These are phyloP conservation scores for Psophocarpus tetragonolobus DNA, from an alignment of 306 rosid species.

Conservation along the genomic window DNA sequence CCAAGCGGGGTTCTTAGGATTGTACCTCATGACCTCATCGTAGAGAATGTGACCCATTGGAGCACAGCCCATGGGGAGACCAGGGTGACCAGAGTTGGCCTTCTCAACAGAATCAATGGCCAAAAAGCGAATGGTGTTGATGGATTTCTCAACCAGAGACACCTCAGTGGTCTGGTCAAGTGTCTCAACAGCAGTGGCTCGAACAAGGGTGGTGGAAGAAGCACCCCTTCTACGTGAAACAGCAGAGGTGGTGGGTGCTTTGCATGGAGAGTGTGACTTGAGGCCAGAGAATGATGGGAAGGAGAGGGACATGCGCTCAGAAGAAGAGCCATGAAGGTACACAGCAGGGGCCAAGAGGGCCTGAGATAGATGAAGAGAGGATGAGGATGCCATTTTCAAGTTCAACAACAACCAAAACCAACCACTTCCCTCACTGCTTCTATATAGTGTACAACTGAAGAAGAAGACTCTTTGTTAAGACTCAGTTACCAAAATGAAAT, in stretches of 20 bases:
- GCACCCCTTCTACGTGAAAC: constrained; percentile 34
- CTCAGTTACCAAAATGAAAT: background rate
- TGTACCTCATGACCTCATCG: constrained; percentile 92
- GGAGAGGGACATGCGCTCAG: constrained; percentile 65
- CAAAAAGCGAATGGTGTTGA: constrained; percentile 89
- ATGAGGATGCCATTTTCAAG: constrained; percentile 88
- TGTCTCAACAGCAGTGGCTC: constrained; percentile 79
- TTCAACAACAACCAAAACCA: background rate
- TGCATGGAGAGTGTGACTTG: constrained; percentile 50
- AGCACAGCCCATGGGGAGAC: constrained; percentile 99
- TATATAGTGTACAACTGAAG: background rate
- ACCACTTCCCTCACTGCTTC: background rate
- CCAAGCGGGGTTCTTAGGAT: constrained; percentile 92
- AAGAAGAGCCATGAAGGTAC: constrained; percentile 50
- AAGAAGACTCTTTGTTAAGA: background rate
- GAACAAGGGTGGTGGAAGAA: constrained; percentile 28
- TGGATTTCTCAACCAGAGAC: constrained; percentile 80
- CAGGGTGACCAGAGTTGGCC: constrained; percentile 99
- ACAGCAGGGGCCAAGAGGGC: constrained; percentile 74
- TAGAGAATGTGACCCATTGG: constrained; percentile 97
- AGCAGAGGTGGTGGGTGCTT: background rate
- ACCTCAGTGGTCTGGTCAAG: constrained; percentile 73
- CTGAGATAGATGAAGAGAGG: constrained; percentile 79
- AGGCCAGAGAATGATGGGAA: constrained; percentile 83
- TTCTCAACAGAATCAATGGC: constrained; percentile 93